Evolutionary conservation across 257 asterid species (phyloP).

Genomic region (Orobanche coerulescens): DNA sequence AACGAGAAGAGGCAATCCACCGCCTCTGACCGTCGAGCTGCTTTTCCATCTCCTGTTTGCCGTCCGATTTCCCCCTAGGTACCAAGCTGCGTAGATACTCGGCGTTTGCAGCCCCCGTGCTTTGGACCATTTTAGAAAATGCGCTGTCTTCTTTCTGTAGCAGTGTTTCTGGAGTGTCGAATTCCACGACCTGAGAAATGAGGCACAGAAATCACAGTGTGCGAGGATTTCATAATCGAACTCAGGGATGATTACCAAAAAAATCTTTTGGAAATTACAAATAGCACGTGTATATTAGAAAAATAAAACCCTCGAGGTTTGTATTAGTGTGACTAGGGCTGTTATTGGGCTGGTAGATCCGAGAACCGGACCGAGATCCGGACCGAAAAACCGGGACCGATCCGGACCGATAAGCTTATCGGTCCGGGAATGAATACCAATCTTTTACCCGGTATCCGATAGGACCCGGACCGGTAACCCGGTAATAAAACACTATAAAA

Average conservation of each 20-base stretch:
- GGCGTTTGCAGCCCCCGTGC: slow-evolving; percentile 93
- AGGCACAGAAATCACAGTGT: not conserved
- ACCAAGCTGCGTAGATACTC: slow-evolving; percentile 79
- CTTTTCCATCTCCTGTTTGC: slow-evolving; percentile 30
- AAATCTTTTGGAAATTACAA: too few species aligned
- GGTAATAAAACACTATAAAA: too few species aligned
- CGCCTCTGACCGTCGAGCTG: slow-evolving; percentile 66
- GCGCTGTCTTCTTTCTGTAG: slow-evolving; percentile 64
- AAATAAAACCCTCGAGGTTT: not conserved
- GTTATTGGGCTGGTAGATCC: too few species aligned
- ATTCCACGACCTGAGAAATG: slow-evolving; percentile 63
- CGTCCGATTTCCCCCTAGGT: slow-evolving; percentile 31
- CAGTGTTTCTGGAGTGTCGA: slow-evolving; percentile 62
- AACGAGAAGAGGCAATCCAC: slow-evolving; percentile 89
- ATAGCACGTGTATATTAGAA: too few species aligned
- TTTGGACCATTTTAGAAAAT: slow-evolving; percentile 91
- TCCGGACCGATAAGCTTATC: too few species aligned
- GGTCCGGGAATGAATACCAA: too few species aligned
- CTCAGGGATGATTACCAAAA: not conserved
- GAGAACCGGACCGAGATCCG: too few species aligned
- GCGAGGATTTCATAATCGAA: not conserved
- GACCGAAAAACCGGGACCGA: too few species aligned
- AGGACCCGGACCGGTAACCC: too few species aligned
- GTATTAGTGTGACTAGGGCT: too few species aligned
- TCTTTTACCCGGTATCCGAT: too few species aligned